Conservation (phyloP, 23 red algal species). For the Gracilaria caudata region DNA sequence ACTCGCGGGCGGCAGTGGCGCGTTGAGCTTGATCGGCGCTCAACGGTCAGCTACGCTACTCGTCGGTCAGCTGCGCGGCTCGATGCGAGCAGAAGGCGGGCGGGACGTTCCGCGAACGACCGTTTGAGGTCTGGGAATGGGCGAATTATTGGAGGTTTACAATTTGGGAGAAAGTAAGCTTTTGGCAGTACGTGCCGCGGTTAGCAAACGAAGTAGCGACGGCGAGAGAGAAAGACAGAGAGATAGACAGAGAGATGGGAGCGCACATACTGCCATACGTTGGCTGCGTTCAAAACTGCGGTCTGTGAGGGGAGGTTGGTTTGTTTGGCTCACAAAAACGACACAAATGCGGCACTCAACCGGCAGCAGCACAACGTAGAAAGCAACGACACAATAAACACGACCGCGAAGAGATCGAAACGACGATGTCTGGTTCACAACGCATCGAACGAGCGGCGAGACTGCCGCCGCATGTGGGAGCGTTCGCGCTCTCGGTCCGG, state of each 20-base stretch:
- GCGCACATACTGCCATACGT: not conserved
- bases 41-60: not conserved
- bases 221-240: not conserved
- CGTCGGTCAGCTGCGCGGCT: too few species aligned
- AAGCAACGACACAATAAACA: not conserved
- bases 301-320: not conserved
- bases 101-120: not conserved
- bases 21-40: not conserved
- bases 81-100: too few species aligned
- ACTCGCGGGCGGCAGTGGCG: not conserved
- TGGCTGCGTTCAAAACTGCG: not conserved
- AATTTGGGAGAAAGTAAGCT: conserved; percentile 4
- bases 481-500: conserved; percentile 21
- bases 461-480: not conserved
- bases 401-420: not conserved
- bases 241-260: not conserved
- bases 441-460: conserved; percentile 9
- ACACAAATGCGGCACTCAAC: not conserved
- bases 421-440: not conserved
- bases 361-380: too few species aligned
- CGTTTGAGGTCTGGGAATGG: not conserved
- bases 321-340: not conserved
- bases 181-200: not conserved
- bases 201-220: not conserved
- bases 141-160: not conserved